Conservation (phyloP, 2,329 filamentous ascomycete genomes). For the Phialophora tarda region DNA sequence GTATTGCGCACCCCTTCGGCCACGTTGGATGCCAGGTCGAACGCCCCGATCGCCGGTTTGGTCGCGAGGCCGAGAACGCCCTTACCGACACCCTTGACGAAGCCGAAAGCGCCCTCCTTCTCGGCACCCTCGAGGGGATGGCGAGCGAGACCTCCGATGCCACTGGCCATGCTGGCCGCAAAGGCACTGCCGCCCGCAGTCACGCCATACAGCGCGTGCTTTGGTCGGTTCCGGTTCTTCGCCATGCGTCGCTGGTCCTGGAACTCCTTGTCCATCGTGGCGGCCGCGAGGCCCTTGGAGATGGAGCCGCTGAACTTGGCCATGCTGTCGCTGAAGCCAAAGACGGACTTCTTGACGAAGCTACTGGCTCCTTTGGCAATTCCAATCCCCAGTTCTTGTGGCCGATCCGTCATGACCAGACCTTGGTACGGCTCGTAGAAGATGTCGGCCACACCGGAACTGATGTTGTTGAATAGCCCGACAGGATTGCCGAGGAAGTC, state of each 20-base stretch:
- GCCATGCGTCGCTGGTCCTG: slow-evolving; percentile 95
- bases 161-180: slow-evolving; percentile 87
- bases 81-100: slow-evolving; percentile 97
- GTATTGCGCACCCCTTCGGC: slow-evolving; percentile 98
- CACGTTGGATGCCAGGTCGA: slow-evolving; percentile 95
- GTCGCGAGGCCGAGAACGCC: slow-evolving; percentile 92
- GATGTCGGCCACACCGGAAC: slow-evolving; percentile 94
- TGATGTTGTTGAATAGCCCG: slow-evolving; percentile 96
- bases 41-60: slow-evolving; percentile 94
- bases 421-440: slow-evolving; percentile 99
- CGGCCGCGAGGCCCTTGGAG: slow-evolving; percentile 92
- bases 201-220: slow-evolving; percentile 95
- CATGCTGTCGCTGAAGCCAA: slow-evolving; percentile 95
- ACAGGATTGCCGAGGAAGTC: slow-evolving; percentile 98
- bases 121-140: slow-evolving; percentile 96
- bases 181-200: slow-evolving; percentile 95
- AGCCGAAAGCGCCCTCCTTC: slow-evolving; percentile 89
- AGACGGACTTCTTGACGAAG: slow-evolving; percentile 98
- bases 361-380: slow-evolving; percentile 96
- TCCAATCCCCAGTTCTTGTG: slow-evolving; percentile 90
- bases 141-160: slow-evolving; percentile 88
- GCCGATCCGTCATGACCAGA: slow-evolving; percentile 91
- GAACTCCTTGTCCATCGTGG: slow-evolving; percentile 97
- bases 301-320: slow-evolving; percentile 97
- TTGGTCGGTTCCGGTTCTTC: slow-evolving; percentile 87